Conservation (phyloP, 257 asterid genomes). For the Anisodus acutangulus region DNA sequence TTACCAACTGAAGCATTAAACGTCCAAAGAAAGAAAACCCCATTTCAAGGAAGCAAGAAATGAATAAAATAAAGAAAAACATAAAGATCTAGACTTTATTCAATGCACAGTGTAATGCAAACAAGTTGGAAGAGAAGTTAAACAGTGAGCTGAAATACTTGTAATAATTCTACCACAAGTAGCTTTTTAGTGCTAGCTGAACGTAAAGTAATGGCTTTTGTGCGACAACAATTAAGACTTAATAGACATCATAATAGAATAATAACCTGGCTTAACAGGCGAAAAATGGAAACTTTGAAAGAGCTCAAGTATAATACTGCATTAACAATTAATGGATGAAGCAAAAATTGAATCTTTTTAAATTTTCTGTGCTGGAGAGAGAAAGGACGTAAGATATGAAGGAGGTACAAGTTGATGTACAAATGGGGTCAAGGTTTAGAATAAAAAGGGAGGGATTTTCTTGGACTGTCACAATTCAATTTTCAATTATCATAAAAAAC, state of each 20-base stretch:
- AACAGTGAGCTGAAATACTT: conserved; percentile 5
- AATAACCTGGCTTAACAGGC: conserved; percentile 48
- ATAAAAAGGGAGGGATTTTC: conserved; percentile 24
- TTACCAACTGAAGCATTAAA: conserved; percentile 42
- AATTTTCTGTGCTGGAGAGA: background rate
- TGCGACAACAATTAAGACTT: conserved; percentile 29
- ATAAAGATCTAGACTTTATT: conserved; percentile 36
- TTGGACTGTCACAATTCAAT: background rate
- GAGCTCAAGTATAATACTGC: background rate
- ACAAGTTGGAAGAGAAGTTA: conserved; percentile 33
- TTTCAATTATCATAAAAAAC: background rate
- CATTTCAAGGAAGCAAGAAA: conserved; percentile 31
- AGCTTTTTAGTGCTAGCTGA: too few relatives aligned
- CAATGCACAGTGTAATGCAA: conserved; percentile 50
- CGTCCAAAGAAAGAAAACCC: conserved; percentile 47
- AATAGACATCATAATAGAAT: conserved; percentile 31
- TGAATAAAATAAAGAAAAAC: conserved; percentile 29
- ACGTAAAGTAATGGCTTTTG: too few relatives aligned
- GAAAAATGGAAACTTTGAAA: conserved; percentile 50
- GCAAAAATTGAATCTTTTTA: background rate
- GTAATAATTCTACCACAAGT: too few relatives aligned
- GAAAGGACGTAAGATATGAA: background rate
- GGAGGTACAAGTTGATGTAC: conserved; percentile 46
- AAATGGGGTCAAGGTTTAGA: conserved; percentile 39
- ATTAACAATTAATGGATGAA: conserved; percentile 43